Conservation (phyloP, 495 filamentous ascomycete species). For the Penicillium fimorum region DNA sequence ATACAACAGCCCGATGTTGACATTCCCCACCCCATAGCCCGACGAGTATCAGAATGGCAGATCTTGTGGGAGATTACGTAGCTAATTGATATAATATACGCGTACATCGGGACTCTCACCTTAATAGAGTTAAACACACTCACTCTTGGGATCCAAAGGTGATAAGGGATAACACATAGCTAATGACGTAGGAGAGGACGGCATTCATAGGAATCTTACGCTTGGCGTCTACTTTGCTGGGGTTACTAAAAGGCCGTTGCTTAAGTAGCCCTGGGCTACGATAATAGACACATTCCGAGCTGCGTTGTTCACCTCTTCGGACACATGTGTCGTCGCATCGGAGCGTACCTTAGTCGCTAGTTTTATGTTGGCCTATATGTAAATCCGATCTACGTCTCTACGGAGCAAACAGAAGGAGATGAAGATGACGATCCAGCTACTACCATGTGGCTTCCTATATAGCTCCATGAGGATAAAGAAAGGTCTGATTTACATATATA, state of each 20-base stretch:
- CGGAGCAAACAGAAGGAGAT: no score
- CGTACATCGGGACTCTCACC: conserved; percentile 35
- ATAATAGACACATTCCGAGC: conserved; percentile 35
- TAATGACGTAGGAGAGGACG: conserved; percentile 21
- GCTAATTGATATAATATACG: conserved; percentile 35
- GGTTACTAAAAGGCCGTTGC: conserved; percentile 38
- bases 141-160: conserved; percentile 37
- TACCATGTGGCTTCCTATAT: no score
- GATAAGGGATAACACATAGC: conserved; percentile 30
- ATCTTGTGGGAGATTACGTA: conserved; percentile 37
- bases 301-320: conserved; percentile 46
- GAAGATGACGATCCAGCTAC: no score
- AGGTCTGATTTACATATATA: no score
- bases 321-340: conserved; percentile 37
- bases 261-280: conserved; percentile 39
- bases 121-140: conserved; percentile 46
- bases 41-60: conserved; percentile 37
- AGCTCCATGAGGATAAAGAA: no score
- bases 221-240: conserved; percentile 31
- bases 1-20: conserved; percentile 40
- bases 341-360: conserved; percentile 20
- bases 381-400: no score
- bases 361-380: no score
- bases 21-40: conserved; percentile 37
- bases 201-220: conserved; percentile 51